Evolutionary conservation across 108 stramenopile genomes (phyloP), one percentile per base, ranked within the genome.

Genomic region (Skeletonema tropicum): DNA sequence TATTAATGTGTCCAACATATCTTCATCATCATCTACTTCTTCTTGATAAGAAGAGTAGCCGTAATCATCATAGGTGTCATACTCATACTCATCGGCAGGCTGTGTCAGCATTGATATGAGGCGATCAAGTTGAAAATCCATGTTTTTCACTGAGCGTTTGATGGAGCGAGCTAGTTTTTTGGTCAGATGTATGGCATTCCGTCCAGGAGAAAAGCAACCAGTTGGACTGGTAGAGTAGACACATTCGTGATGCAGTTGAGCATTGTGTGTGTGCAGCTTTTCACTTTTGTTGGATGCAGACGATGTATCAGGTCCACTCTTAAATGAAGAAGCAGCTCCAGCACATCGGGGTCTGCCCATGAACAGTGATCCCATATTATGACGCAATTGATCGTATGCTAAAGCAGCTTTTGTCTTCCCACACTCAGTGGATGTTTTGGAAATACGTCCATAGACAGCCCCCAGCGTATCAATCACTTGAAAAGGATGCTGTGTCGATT

Each of bases 181-280:
- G 25, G 85, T 66, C 9, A 90, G 71, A 64, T 84, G 70, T 15
- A 83, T 65, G 0, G 76, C 74, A 63, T 75, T 70, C 11, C 90
- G 74, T 12, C 70, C 88, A 23, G 88, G 62, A 8, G 87, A 70
- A 52, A 76, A 63, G 45, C 90, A 91, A 15, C 90, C 90, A 33
- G 70, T 74, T 21, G 79, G 74, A 42, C 86, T 82, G 6, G 90
- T 91, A 12, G 87, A 74, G 71, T 74, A 91, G 12, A 89, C 75
- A 70, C 90, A 91, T 63, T 87, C 85, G 41, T 69, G 45, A 58
- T 62, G 64, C n/a, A 35, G 12, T 46, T 39, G 57, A 7, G 23
- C 32, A 25, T 66, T 42, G 25, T 23, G 23, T 25, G 52, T 19
- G 7, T 19, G 17, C 6, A 19, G 48, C 48, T 49, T 19, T 19